phyloP scores from a whole-genome alignment of 257 asterid genomes.

The Primulina eburnea region DNA sequence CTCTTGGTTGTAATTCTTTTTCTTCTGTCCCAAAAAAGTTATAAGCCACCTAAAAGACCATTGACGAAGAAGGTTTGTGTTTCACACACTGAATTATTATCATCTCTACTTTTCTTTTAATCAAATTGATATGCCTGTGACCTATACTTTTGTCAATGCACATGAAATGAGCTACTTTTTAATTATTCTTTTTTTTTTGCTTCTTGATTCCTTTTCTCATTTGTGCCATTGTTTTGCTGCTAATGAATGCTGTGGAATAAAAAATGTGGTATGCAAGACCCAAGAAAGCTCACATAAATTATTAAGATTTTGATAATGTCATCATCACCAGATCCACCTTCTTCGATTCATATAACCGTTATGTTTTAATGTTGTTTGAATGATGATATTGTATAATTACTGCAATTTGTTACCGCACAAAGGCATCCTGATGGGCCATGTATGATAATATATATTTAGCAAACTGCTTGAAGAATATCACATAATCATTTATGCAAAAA shows the following conservation, averaged over 20 bases:
- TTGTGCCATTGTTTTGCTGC: constrained; percentile 10
- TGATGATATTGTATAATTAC: not conserved
- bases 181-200: not conserved
- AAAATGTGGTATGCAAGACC: not conserved
- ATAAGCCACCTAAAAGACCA: constrained; percentile 97
- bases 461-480: not conserved
- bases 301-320: constrained; percentile 2
- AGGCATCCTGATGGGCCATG: not conserved
- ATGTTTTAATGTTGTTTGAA: not conserved
- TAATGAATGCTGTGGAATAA: not conserved
- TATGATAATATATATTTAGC: not conserved
- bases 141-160: not conserved
- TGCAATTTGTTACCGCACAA: not conserved
- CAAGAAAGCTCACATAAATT: not conserved
- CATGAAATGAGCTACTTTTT: not conserved
- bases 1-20: constrained; percentile 79
- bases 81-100: constrained; percentile 14
- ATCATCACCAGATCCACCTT: constrained; percentile 6
- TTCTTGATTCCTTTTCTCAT: not conserved
- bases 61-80: constrained; percentile 68
- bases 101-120: not conserved
- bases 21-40: constrained; percentile 84
- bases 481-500: not conserved
- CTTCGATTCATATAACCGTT: not conserved
- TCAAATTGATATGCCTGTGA: not conserved